Evolutionary conservation across 202 grass and related monocot genomes (phyloP), one percentile per base, ranked within the genome.

Genomic region (Schoenoplectus tabernaemontani): DNA sequence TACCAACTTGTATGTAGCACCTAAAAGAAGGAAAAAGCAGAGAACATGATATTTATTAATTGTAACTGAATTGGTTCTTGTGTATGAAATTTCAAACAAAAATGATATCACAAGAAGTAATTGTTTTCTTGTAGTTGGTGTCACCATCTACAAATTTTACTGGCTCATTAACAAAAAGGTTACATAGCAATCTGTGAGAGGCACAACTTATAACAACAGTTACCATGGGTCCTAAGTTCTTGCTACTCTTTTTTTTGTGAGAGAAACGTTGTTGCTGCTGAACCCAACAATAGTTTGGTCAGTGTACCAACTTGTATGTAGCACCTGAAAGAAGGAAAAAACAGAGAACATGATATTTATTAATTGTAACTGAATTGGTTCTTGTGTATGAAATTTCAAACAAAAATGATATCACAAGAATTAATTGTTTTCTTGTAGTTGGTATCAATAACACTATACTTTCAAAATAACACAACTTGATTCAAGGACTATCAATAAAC

Each of bases 361-460:
- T 34, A 74, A 26, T 34, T 54, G 69, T 74, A 34, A 74, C 24
- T 74, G 68, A 74, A 74, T 74, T 74, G 6, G 28, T 28, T 28
- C 28, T 28, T 32, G 46, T 74, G 28, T 28, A 28, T 53, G 44
- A 17, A 30, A 74, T 34, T 13, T 34, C 53, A 75, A 15, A 36
- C 7, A 54, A n/a, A 26, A 74, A 34, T 54, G 26, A 17, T 4
- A 36, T 34, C 2, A 19, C 33, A 30, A 53, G 28, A 28, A 28
- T 28, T 28, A 53, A 17, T 53, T 53, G 0, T 7, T 67, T 46
- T 23, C 1, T 24, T 43, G 3, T 67, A 44, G 19, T 13, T 42
- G 37, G 44, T 28, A 23, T 24, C 34, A 41, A 68, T 28, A 11
- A 22, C 2, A 5, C 19, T 57, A 8, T 32, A 7, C 19, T 39